Base-by-base conservation (phyloP, 2,329 filamentous ascomycete species). In the Talaromyces sp. region DNA sequence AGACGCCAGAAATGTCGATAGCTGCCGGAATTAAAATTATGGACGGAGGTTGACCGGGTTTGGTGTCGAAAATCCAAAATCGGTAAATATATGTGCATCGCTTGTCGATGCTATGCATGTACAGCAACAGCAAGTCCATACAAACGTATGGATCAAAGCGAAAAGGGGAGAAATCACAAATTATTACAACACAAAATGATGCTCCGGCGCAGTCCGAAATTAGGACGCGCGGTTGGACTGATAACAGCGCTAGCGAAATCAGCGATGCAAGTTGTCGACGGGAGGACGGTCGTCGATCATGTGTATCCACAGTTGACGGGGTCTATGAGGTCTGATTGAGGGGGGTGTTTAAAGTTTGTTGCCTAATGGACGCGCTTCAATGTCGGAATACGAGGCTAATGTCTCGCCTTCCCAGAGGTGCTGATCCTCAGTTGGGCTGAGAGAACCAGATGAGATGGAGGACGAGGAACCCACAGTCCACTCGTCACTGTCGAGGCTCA, bases 381-480 rank as follows among this genome's bases (percentile, higher is more conserved):
- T 65, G 58, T 78, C 76, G 53, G 74, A 70, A 36, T 72, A 71
- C 22, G 72, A 73, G 44, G 72, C 71, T 33, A 77, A 63, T 15
- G 72, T 71, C 62, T 78, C 76, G 44, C 73, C 73, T 62, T 78
- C 76, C 76, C 76, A 78, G 2, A 74, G 68, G 57, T 83, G 80
- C 62, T 79, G 80, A 65, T 88, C 86, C 65, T 87, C 85, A 33
- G 84, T 82, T 25, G 85, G 85, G 69, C 85, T 88, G 57, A 85
- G 73, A 56, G 83, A 85, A 56, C 85, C 84, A 27, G 84, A 88
- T 44, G 88, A 90, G 72, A 89, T 85, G 44, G 85, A 88, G 0
- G 90, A 95, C 59, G 88, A 92, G 67, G 91, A 95, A 63, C 90
- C 92, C 53, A 93, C 85, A 9, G 92, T 93, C 92, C 92, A 96